A percentile compares a stretch with the other conserved stretches of the same genome.
phyloP scores from a whole-genome alignment of 2,329 filamentous ascomycete species.

The Thermochaetoides dissita region DNA sequence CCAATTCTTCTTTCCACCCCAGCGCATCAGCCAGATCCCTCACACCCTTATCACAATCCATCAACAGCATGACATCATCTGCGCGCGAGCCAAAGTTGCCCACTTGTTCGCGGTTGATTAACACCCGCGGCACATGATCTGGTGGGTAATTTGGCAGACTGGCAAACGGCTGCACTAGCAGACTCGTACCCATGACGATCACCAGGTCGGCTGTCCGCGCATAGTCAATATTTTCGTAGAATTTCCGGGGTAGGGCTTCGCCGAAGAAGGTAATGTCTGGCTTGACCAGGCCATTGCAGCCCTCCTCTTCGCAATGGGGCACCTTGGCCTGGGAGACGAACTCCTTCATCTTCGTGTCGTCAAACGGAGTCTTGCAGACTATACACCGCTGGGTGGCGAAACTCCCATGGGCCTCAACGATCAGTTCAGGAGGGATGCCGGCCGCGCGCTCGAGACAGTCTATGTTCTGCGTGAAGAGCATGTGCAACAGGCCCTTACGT shows the following conservation, averaged over 20 bases:
- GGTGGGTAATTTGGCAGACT: constrained; percentile 53
- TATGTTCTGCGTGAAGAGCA: constrained; percentile 95
- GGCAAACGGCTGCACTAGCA: constrained; percentile 81
- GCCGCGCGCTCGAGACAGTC: constrained; percentile 84
- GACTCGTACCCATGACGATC: constrained; percentile 78
- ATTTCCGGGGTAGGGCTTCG: constrained; percentile 43
- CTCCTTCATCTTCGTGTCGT: constrained; percentile 58
- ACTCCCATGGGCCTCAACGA: constrained; percentile 89
- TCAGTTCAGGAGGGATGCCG: constrained; percentile 65
- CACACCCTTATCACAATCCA: constrained; percentile 72
- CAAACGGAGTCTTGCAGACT: constrained; percentile 62
- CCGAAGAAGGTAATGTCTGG: constrained; percentile 94
- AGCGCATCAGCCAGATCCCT: constrained; percentile 63
- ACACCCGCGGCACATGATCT: constrained; percentile 54
- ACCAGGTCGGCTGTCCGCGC: constrained; percentile 40
- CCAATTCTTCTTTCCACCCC: constrained; percentile 77
- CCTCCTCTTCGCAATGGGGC: constrained; percentile 44
- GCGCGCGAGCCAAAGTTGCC: constrained; percentile 61
- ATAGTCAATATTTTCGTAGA: constrained; percentile 44
- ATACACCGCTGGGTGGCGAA: constrained; percentile 88
- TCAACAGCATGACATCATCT: constrained; percentile 75
- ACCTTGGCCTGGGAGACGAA: constrained; percentile 54
- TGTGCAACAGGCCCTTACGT: constrained; percentile 62
- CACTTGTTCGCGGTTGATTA: constrained; percentile 79
- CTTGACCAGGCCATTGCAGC: constrained; percentile 70